phyloP scores from a whole-genome alignment of 2,329 filamentous ascomycete genomes.

The Aspergillus fischeri region DNA sequence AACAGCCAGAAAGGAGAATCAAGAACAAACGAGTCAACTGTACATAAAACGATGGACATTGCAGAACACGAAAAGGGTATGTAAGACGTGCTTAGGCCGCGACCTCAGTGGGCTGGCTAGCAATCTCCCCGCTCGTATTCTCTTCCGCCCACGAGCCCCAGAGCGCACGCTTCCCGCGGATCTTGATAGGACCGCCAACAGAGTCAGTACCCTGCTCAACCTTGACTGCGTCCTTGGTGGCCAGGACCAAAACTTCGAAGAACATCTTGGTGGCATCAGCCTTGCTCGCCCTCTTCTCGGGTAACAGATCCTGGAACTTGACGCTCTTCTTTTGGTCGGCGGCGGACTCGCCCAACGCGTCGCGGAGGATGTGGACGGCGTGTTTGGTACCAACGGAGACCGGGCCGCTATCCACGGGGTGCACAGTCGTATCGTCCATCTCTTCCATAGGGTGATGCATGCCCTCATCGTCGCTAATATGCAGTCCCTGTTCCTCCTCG shows the following conservation, averaged over 20 bases:
- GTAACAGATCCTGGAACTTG: constrained; percentile 86
- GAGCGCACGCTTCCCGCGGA: constrained; percentile 88
- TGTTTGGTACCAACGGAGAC: constrained; percentile 91
- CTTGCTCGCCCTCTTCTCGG: constrained; percentile 73
- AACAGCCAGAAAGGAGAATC: background rate
- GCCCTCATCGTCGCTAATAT: constrained; percentile 46
- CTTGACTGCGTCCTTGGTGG: constrained; percentile 96
- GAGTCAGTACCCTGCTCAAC: constrained; percentile 74
- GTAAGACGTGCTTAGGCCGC: constrained; percentile 7
- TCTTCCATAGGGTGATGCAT: constrained; percentile 50
- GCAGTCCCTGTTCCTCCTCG: constrained; percentile 43
- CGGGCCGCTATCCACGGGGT: constrained; percentile 78
- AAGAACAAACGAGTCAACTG: background rate
- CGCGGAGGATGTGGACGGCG: constrained; percentile 88
- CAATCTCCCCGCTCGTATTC: constrained; percentile 46
- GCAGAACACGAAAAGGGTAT: constrained; percentile 1
- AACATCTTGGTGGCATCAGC: constrained; percentile 99
- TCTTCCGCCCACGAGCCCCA: constrained; percentile 95
- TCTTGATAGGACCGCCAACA: constrained; percentile 74
- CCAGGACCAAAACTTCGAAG: constrained; percentile 91
- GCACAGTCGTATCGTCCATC: constrained; percentile 76
- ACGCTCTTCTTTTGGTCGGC: constrained; percentile 75
- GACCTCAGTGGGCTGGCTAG: constrained; percentile 30
- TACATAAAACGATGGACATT: background rate
- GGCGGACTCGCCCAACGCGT: constrained; percentile 66